These are phyloP conservation scores for Fusarium nelsonii DNA, from an alignment of 2,329 filamentous ascomycete genomes.

Conservation along the genomic window DNA sequence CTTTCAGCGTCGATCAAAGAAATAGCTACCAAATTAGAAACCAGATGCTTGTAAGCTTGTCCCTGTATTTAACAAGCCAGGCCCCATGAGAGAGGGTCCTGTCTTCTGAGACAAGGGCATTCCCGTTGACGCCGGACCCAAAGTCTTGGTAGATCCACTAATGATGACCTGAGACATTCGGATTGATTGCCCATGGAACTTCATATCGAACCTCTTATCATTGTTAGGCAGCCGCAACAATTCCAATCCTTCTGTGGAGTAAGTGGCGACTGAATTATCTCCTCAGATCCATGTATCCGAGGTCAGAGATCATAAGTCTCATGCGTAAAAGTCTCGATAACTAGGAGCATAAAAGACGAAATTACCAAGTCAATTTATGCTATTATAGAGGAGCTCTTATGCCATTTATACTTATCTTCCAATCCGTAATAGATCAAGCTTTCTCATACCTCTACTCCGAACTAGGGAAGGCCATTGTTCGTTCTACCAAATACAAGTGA, in stretches of 20 bases:
- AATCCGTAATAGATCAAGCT: too few species aligned
- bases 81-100: not conserved
- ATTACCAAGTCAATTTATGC: not conserved
- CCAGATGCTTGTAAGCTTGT: not conserved
- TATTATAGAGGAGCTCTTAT: not conserved
- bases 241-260: not conserved
- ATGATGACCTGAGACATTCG: conserved; percentile 5
- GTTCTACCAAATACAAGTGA: too few species aligned
- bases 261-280: not conserved
- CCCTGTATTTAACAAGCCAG: conserved; percentile 6
- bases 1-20: not conserved
- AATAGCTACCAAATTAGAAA: conserved; percentile 11
- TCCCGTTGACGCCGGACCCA: conserved; percentile 16
- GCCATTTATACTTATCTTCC: not conserved
- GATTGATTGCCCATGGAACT: not conserved
- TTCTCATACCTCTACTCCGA: too few species aligned
- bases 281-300: not conserved
- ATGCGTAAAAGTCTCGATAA: not conserved
- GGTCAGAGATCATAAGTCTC: not conserved
- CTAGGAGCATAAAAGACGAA: not conserved
- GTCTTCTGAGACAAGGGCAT: conserved; percentile 13
- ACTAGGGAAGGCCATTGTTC: too few species aligned
- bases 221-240: conserved; percentile 1
- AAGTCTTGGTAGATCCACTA: conserved; percentile 5
- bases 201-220: not conserved